Percentiles rank a stretch among this genome's conserved stretches.
These are phyloP conservation scores for Purshia tridentata DNA, from an alignment of 306 rosid genomes.

Conservation along the genomic window DNA sequence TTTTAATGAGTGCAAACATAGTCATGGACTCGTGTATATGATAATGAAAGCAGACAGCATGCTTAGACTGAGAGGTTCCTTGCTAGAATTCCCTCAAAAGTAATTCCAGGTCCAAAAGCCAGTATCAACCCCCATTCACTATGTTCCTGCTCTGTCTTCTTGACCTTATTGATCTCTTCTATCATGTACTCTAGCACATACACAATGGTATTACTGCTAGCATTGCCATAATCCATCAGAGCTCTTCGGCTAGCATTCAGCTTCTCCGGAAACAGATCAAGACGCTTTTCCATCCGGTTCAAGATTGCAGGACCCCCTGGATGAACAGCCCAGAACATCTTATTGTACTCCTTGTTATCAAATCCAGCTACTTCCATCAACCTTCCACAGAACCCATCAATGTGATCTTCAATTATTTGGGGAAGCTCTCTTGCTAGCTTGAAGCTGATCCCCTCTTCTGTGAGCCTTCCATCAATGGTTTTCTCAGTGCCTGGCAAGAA, in stretches of 20 bases:
- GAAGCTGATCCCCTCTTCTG: constrained; percentile 91
- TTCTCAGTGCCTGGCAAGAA: constrained; percentile 74
- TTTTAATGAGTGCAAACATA: background rate
- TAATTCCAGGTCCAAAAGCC: constrained; percentile 93
- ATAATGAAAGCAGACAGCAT: background rate
- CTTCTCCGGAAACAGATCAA: constrained; percentile 76
- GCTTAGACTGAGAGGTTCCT: constrained; percentile 54
- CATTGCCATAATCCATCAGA: constrained; percentile 82
- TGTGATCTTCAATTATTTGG: constrained; percentile 73
- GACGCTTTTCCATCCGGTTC: constrained; percentile 73
- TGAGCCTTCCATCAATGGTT: constrained; percentile 77
- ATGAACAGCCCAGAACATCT: constrained; percentile 89
- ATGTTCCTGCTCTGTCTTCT: constrained; percentile 37
- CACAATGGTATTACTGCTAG: constrained; percentile 82
- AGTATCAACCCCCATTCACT: constrained; percentile 81
- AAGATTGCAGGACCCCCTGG: constrained; percentile 91
- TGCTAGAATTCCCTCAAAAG: constrained; percentile 85
- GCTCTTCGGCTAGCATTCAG: constrained; percentile 73
- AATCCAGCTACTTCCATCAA: constrained; percentile 48
- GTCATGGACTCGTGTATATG: too few relatives aligned
- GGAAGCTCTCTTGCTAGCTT: constrained; percentile 81
- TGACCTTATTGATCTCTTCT: constrained; percentile 57
- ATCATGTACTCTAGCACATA: constrained; percentile 86
- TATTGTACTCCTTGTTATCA: constrained; percentile 50
- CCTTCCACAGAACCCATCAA: constrained; percentile 69